Percentiles rank a stretch among this genome's conserved stretches.
Conservation (phyloP, 2,329 filamentous ascomycete species). For the Fusarium coicis region DNA sequence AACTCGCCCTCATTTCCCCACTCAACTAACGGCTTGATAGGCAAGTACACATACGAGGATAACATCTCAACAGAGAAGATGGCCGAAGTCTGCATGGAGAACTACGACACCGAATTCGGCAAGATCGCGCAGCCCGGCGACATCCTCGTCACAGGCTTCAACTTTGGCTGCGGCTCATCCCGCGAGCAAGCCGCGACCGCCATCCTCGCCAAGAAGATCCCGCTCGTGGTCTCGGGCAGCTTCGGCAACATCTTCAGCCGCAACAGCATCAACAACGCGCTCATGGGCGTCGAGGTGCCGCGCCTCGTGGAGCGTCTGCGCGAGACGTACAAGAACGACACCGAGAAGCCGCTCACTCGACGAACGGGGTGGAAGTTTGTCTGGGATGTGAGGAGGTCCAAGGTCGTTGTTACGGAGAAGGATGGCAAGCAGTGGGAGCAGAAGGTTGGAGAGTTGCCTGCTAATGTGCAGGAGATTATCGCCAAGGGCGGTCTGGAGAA, state of each 20-base stretch:
- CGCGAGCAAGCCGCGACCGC: conserved; percentile 85
- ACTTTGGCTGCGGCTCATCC: conserved; percentile 86
- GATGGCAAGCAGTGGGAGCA: conserved; percentile 77
- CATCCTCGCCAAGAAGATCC: conserved; percentile 82
- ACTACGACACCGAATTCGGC: conserved; percentile 83
- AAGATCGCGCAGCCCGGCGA: conserved; percentile 74
- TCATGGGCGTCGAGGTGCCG: conserved; percentile 78
- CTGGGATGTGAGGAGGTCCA: conserved; percentile 82
- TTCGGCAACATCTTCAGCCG: conserved; percentile 87
- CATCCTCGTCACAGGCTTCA: conserved; percentile 86
- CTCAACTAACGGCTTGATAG: conserved; percentile 13
- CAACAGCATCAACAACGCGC: conserved; percentile 83
- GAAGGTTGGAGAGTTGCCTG: conserved; percentile 83
- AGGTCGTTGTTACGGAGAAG: conserved; percentile 77
- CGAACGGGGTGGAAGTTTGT: conserved; percentile 85
- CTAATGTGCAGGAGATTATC: conserved; percentile 89
- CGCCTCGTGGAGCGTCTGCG: conserved; percentile 72
- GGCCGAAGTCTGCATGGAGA: conserved; percentile 92
- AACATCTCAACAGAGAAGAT: conserved; percentile 80
- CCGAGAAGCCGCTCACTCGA: conserved; percentile 68
- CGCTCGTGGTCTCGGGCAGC: conserved; percentile 81
- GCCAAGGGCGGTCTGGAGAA: conserved; percentile 81
- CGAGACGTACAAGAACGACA: conserved; percentile 64
- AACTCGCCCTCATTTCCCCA: rapidly evolving
- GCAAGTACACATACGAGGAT: conserved; percentile 93